A percentile compares a stretch with the other conserved stretches of the same genome.
These are phyloP conservation scores for Aspergillus jensenii DNA, from an alignment of 2,329 filamentous ascomycete genomes.

Conservation along the genomic window DNA sequence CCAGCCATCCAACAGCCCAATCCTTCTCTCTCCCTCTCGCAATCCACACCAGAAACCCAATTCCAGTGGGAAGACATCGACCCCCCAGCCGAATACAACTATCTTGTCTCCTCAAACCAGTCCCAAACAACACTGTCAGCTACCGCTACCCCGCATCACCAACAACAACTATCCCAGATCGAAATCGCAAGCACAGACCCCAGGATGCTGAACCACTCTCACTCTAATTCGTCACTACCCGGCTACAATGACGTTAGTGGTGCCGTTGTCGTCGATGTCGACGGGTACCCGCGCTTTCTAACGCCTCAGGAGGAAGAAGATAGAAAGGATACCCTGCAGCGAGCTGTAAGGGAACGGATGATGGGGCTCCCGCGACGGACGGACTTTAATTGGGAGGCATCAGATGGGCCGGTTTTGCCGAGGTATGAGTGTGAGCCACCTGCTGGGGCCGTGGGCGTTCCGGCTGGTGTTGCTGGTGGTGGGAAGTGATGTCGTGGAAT, in stretches of 20 bases:
- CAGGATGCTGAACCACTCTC: background rate
- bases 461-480: background rate
- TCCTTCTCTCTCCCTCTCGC: background rate
- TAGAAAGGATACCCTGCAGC: constrained; percentile 16
- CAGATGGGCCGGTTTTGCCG: constrained; percentile 11
- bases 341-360: constrained; percentile 27
- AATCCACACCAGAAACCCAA: background rate
- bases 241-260: constrained; percentile 28
- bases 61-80: background rate
- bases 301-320: constrained; percentile 26
- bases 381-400: constrained; percentile 22
- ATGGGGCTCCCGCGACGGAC: constrained; percentile 23
- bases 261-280: constrained; percentile 24
- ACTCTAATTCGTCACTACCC: constrained; percentile 11
- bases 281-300: constrained; percentile 25
- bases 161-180: background rate
- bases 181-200: background rate
- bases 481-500: background rate
- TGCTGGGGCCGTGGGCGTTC: background rate
- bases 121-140: background rate
- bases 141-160: background rate
- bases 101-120: background rate
- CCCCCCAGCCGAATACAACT: background rate
- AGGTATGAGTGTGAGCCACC: constrained; percentile 11
- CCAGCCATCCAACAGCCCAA: background rate